Percentiles rank a stretch among this genome's conserved stretches.
Conservation (phyloP, 2,329 filamentous ascomycete species). For the Amylocarpus encephaloides region DNA sequence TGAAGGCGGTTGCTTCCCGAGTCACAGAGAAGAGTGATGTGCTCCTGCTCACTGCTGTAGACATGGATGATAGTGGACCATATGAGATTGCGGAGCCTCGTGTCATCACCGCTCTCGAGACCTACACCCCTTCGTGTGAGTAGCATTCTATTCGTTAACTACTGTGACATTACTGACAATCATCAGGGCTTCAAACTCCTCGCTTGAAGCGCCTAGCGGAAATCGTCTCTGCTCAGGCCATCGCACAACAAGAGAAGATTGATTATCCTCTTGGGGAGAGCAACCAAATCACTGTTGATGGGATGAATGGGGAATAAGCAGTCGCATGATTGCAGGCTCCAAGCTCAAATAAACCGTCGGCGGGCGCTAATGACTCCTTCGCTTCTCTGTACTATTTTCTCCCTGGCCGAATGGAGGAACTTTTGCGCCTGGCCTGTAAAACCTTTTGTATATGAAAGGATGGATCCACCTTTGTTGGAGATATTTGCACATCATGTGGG, state of each 20-base stretch:
- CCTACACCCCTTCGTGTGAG: slow-evolving; percentile 95
- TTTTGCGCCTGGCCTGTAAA: slow-evolving; percentile 11
- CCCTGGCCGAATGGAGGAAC: slow-evolving; percentile 20
- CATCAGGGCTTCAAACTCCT: slow-evolving; percentile 84
- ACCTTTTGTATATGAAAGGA: slow-evolving; percentile 29
- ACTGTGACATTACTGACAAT: slow-evolving; percentile 27
- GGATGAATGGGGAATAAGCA: slow-evolving; percentile 27
- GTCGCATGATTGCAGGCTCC: background rate
- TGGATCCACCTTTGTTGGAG: slow-evolving; percentile 22
- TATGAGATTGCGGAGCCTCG: slow-evolving; percentile 98
- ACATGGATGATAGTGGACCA: slow-evolving; percentile 98
- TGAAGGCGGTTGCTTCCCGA: slow-evolving; percentile 96
- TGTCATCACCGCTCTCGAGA: slow-evolving; percentile 92
- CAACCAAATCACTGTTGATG: slow-evolving; percentile 38
- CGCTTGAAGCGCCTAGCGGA: slow-evolving; percentile 93
- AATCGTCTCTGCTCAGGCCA: slow-evolving; percentile 93
- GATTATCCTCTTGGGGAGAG: slow-evolving; percentile 48
- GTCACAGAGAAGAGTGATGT: slow-evolving; percentile 99
- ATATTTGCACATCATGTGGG: slow-evolving; percentile 20
- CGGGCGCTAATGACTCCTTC: slow-evolving; percentile 18
- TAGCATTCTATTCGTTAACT: slow-evolving; percentile 17
- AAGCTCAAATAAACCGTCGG: background rate
- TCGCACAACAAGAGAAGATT: slow-evolving; percentile 86
- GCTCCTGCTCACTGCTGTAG: slow-evolving; percentile 83
- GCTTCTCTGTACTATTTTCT: slow-evolving; percentile 31